Conservation (phyloP, 2,329 filamentous ascomycete species). For the Metarhizium robertsii region DNA sequence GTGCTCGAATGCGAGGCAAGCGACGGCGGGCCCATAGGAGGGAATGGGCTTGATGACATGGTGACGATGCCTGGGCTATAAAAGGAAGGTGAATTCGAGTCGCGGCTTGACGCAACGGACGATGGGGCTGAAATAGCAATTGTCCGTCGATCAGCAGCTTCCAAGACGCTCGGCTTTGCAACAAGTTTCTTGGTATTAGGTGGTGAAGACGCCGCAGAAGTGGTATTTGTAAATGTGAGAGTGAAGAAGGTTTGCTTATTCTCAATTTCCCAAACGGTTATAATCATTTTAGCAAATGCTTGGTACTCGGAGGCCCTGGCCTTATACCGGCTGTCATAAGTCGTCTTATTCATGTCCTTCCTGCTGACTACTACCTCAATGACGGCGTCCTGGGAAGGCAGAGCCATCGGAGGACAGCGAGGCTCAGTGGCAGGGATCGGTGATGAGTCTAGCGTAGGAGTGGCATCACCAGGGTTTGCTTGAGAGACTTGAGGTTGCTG, state of each 20-base stretch:
- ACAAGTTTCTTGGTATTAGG: conserved; percentile 26
- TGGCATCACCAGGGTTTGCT: conserved; percentile 24
- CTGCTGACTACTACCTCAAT: conserved; percentile 60
- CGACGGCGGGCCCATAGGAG: conserved; percentile 56
- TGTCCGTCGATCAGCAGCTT: conserved; percentile 36
- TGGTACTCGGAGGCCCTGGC: conserved; percentile 28
- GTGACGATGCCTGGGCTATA: conserved; percentile 42
- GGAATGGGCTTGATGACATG: conserved; percentile 51
- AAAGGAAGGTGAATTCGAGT: conserved; percentile 36
- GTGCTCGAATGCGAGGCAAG: conserved; percentile 43
- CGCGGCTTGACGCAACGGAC: conserved; percentile 37
- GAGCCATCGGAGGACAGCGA: conserved; percentile 14
- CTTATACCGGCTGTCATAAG: conserved; percentile 22
- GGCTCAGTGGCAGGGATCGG: conserved; percentile 21
- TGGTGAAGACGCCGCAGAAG: conserved; percentile 26
- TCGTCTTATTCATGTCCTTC: conserved; percentile 31
- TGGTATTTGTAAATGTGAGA: conserved; percentile 61
- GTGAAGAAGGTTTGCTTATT: conserved; percentile 62
- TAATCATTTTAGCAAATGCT: conserved; percentile 63
- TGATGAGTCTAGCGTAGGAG: conserved; percentile 22
- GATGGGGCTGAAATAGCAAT: conserved; percentile 35
- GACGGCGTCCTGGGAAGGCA: conserved; percentile 47
- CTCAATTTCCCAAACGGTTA: conserved; percentile 63
- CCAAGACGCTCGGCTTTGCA: conserved; percentile 29
- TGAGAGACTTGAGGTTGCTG: conserved; percentile 10